These are phyloP conservation scores for Candida caryicola DNA, from an alignment of 805 yeast species.

Conservation along the genomic window DNA sequence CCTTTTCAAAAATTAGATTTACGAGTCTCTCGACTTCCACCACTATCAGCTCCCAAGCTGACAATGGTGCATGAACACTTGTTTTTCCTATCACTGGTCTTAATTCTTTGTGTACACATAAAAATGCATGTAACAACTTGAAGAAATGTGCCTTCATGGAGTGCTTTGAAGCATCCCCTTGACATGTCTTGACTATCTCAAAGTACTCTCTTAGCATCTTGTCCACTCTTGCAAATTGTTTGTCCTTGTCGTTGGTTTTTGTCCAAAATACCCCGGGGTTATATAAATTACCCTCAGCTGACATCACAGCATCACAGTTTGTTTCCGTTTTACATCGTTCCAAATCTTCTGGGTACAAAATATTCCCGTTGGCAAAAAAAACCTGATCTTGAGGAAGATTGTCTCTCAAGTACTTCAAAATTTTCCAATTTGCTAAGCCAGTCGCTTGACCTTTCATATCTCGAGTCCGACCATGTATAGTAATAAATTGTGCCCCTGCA, in stretches of 20 bases:
- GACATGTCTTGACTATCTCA: slow-evolving; percentile 64
- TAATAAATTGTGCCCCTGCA: slow-evolving; percentile 94
- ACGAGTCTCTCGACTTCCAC: slow-evolving; percentile 67
- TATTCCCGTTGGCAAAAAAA: slow-evolving; percentile 90
- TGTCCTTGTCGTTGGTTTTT: slow-evolving; percentile 49
- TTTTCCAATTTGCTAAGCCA: slow-evolving; percentile 92
- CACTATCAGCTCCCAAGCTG: slow-evolving; percentile 53
- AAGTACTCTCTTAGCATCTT: slow-evolving; percentile 78
- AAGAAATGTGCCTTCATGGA: slow-evolving; percentile 94
- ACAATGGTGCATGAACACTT: slow-evolving; percentile 36
- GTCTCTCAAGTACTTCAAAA: slow-evolving; percentile 70
- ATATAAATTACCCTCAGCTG: slow-evolving; percentile 92
- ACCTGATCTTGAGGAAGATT: slow-evolving; percentile 78
- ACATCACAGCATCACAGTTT: slow-evolving; percentile 89
- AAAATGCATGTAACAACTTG: slow-evolving; percentile 78
- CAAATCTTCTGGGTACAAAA: slow-evolving; percentile 85
- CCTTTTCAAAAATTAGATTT: slow-evolving; percentile 47
- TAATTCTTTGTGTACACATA: slow-evolving; percentile 72
- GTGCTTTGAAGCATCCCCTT: slow-evolving; percentile 69
- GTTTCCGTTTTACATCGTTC: slow-evolving; percentile 62
- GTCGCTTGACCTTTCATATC: slow-evolving; percentile 98
- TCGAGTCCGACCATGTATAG: slow-evolving; percentile 93
- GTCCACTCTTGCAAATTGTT: slow-evolving; percentile 84
- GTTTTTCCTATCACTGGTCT: slow-evolving; percentile 66
- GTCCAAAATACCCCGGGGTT: slow-evolving; percentile 90